phyloP scores from a whole-genome alignment of 1,284 basidiomycete genomes.

The Puccinia horiana region DNA sequence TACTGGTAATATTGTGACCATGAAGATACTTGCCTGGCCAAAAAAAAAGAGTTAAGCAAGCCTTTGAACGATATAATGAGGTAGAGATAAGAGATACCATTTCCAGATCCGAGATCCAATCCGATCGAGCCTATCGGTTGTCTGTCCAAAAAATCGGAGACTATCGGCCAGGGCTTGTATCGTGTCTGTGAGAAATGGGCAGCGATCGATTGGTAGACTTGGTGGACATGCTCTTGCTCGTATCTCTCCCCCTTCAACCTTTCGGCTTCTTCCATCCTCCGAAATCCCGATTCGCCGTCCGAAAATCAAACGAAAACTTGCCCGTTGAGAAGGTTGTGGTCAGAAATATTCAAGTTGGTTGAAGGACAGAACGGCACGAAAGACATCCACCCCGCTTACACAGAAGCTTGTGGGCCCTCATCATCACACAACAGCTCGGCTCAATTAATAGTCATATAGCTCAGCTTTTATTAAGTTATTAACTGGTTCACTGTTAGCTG shows the following conservation, averaged over 20 bases:
- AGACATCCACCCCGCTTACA: too few species aligned
- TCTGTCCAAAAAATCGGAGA: conserved; percentile 74
- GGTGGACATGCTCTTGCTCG: conserved; percentile 75
- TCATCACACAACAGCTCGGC: too few species aligned
- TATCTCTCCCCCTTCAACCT: conserved; percentile 54
- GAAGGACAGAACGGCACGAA: too few species aligned
- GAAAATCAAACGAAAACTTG: too few species aligned
- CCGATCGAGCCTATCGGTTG: conserved; percentile 78
- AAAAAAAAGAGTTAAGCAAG: not conserved
- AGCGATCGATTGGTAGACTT: conserved; percentile 86
- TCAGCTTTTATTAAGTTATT: too few species aligned
- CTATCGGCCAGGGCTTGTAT: conserved; percentile 98
- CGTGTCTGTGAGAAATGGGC: conserved; percentile 87
- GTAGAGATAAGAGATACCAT: conserved; percentile 66
- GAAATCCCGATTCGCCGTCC: too few species aligned
- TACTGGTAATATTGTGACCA: conserved; percentile 41
- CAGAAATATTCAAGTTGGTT: too few species aligned
- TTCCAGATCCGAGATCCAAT: conserved; percentile 92
- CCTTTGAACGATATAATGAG: not conserved
- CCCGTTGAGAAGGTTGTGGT: too few species aligned
- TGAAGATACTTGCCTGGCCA: conserved; percentile 45
- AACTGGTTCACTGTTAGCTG: too few species aligned
- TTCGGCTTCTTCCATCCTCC: not conserved
- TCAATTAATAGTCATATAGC: too few species aligned
- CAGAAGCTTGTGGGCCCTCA: too few species aligned